These are phyloP conservation scores for Dictyostelium capitatum DNA, from an alignment of 78 protist genomes.

Conservation along the genomic window DNA sequence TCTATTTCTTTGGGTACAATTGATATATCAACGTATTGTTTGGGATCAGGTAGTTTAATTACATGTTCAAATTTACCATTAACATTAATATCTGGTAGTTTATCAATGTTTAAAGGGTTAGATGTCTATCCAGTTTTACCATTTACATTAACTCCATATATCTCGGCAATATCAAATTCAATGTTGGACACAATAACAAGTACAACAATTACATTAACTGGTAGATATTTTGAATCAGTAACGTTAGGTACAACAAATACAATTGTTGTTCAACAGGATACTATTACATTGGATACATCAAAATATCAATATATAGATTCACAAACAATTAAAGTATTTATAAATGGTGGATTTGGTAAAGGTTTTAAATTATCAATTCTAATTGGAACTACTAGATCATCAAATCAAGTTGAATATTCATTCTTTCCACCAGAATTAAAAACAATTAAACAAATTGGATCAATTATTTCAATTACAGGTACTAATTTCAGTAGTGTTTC, in stretches of 20 bases:
- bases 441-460: background rate
- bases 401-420: background rate
- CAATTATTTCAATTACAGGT: background rate
- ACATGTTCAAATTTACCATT: background rate
- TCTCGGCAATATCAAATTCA: background rate
- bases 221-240: conserved; percentile 22
- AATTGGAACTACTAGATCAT: background rate
- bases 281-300: background rate
- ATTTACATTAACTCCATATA: background rate
- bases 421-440: background rate
- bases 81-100: background rate
- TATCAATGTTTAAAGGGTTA: background rate
- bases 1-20: background rate
- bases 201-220: background rate
- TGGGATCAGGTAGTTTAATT: background rate
- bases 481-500: background rate
- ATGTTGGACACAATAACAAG: background rate
- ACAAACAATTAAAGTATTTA: background rate
- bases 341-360: conserved; percentile 2
- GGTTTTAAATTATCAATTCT: background rate
- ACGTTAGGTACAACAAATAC: too few relatives aligned
- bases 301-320: background rate
- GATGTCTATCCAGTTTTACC: background rate
- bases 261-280: background rate
- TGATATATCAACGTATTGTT: background rate